A percentile compares a stretch with the other conserved stretches of the same genome.
phyloP scores from a whole-genome alignment of 768 basidiomycete species.

The Lactarius sp. region DNA sequence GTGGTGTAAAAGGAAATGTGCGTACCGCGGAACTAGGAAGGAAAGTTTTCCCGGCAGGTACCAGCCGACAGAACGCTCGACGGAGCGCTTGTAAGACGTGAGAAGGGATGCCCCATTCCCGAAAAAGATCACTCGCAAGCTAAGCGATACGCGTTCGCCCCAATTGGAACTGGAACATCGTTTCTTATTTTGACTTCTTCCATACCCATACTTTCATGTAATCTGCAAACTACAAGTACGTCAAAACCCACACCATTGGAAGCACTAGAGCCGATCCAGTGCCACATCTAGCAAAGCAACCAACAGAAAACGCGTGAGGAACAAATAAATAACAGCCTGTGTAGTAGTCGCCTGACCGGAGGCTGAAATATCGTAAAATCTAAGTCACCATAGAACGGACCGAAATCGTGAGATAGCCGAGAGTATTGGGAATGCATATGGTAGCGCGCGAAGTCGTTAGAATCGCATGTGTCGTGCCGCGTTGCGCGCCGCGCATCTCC shows the following conservation, averaged over 20 bases:
- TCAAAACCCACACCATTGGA: constrained; percentile 10
- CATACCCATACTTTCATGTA: constrained; percentile 14
- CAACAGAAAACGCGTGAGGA: background rate
- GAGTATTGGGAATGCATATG: background rate
- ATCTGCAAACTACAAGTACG: constrained; percentile 20
- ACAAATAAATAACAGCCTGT: constrained; percentile 14
- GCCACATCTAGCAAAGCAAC: constrained; percentile 16
- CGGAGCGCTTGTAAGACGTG: constrained; percentile 7
- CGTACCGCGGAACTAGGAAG: background rate
- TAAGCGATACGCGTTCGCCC: background rate
- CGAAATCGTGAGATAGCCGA: constrained; percentile 1
- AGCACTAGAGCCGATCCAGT: background rate
- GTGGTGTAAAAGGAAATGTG: background rate
- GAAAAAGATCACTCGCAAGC: too few species aligned
- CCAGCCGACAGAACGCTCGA: background rate
- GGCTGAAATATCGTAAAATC: constrained; percentile 7
- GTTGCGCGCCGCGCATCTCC: constrained; percentile 2
- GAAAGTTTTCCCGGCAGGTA: background rate
- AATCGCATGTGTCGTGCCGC: background rate
- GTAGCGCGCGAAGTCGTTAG: background rate
- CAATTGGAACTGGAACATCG: background rate
- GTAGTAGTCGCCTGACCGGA: constrained; percentile 16
- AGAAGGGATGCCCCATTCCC: background rate
- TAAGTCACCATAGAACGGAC: background rate
- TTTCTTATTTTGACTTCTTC: constrained; percentile 17